A percentile compares a stretch with the other conserved stretches of the same genome.
phyloP scores from a whole-genome alignment of 306 rosid species.

The Quercus rubra region DNA sequence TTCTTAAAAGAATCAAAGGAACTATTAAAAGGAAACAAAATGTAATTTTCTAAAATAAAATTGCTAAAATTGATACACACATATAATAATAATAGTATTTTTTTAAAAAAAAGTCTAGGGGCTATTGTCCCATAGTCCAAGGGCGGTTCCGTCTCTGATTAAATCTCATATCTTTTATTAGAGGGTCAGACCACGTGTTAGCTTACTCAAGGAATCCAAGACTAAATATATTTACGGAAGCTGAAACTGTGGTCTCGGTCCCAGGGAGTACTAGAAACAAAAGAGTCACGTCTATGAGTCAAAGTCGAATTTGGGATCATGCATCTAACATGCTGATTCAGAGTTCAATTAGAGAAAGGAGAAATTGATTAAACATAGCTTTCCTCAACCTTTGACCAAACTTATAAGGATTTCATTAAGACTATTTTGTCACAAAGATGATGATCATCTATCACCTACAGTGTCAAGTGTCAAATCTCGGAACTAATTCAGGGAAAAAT shows the following conservation, averaged over 20 bases:
- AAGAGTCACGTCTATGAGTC: neutral
- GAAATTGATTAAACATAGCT: neutral
- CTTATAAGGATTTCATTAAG: too few relatives aligned
- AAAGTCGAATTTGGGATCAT: neutral
- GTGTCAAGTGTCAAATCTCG: too few relatives aligned
- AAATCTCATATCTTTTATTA: too few relatives aligned
- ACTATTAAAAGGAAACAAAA: accelerated
- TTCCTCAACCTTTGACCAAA: neutral
- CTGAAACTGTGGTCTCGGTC: neutral
- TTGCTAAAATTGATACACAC: too few relatives aligned
- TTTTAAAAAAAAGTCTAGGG: too few relatives aligned
- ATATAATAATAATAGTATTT: too few relatives aligned
- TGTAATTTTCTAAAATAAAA: accelerated
- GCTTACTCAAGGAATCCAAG: neutral
- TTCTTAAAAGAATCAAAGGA: too few relatives aligned
- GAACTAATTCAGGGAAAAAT: too few relatives aligned
- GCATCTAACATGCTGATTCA: neutral
- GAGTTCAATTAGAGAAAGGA: neutral
- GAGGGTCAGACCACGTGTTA: neutral
- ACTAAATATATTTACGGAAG: neutral
- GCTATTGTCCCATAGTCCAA: too few relatives aligned
- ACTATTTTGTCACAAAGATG: neutral
- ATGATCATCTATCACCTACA: too few relatives aligned
- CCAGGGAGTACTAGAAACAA: neutral
- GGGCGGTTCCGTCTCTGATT: too few relatives aligned